These are phyloP conservation scores for Sphaceloma murrayae DNA, from an alignment of 2,329 filamentous ascomycete species.

Conservation along the genomic window DNA sequence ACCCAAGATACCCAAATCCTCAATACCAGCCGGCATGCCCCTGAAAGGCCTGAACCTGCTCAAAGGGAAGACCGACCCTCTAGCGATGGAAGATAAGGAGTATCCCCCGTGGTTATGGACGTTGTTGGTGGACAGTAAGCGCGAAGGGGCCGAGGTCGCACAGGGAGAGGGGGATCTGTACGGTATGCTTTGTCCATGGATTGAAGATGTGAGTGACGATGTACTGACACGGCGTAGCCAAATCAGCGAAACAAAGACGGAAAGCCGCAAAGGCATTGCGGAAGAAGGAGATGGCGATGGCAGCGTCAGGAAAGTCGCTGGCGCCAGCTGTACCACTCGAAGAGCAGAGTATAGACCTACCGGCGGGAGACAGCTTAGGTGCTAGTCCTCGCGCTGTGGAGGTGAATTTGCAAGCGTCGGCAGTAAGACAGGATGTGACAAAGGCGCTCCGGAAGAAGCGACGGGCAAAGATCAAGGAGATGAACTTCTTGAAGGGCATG, in stretches of 20 bases:
- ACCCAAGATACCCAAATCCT: constrained; percentile 29
- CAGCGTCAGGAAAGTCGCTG: constrained; percentile 41
- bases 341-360: constrained; percentile 69
- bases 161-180: constrained; percentile 61
- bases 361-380: constrained; percentile 41
- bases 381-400: constrained; percentile 29
- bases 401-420: constrained; percentile 32
- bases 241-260: constrained; percentile 73
- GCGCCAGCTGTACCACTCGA: constrained; percentile 59
- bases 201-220: not conserved
- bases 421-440: constrained; percentile 53
- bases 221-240: constrained; percentile 43
- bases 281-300: constrained; percentile 30
- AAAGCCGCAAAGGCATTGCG: constrained; percentile 57
- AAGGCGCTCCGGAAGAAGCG: constrained; percentile 65
- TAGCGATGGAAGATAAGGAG: constrained; percentile 62
- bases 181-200: constrained; percentile 48
- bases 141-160: constrained; percentile 33
- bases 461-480: constrained; percentile 70
- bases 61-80: constrained; percentile 62
- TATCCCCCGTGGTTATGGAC: constrained; percentile 77
- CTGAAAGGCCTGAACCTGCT: constrained; percentile 68
- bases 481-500: constrained; percentile 78
- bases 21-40: constrained; percentile 57
- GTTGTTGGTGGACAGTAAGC: constrained; percentile 53